phyloP scores from a whole-genome alignment of 352 stramenopile species.

The Globisporangium recalcitrans region DNA sequence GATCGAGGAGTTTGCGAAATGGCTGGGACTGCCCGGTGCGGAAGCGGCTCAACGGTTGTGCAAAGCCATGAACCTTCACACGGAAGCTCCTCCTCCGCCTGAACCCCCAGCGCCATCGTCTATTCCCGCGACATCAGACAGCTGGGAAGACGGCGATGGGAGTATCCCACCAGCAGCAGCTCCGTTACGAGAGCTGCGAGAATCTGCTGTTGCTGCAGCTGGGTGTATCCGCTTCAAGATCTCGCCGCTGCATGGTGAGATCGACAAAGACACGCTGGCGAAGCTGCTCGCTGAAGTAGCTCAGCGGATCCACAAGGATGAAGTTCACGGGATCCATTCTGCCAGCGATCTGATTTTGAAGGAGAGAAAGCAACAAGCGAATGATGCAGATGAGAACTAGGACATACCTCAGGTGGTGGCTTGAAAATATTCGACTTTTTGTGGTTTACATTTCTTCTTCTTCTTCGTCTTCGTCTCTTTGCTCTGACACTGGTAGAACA shows the following conservation, averaged over 20 bases:
- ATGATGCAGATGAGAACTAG: not conserved
- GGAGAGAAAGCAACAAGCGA: not conserved
- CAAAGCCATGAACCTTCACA: slow-evolving; percentile 39
- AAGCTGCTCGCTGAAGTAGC: slow-evolving; percentile 23
- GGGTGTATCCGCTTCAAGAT: slow-evolving; percentile 38
- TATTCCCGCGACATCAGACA: slow-evolving; percentile 10
- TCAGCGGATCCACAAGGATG: slow-evolving; percentile 10
- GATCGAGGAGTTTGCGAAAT: slow-evolving; percentile 34
- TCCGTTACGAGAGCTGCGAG: not conserved
- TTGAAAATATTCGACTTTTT: not conserved
- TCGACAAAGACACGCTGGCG: slow-evolving; percentile 17
- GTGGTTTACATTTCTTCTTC: not conserved
- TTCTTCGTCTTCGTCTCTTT: too few species aligned
- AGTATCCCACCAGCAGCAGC: not conserved
- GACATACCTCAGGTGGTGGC: too few species aligned
- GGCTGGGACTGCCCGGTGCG: slow-evolving; percentile 20
- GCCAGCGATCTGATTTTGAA: slow-evolving; percentile 10
- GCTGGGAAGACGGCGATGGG: slow-evolving; percentile 12
- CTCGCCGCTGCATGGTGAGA: slow-evolving; percentile 17
- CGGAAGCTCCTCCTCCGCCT: slow-evolving; percentile 17
- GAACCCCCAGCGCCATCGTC: not conserved
- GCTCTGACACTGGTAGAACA: not conserved
- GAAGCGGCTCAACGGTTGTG: slow-evolving; percentile 30
- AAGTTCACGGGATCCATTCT: not conserved
- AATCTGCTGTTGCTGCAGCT: slow-evolving; percentile 13